Conservation (phyloP, 768 basidiomycete species). For the Boletus coccyginus region DNA sequence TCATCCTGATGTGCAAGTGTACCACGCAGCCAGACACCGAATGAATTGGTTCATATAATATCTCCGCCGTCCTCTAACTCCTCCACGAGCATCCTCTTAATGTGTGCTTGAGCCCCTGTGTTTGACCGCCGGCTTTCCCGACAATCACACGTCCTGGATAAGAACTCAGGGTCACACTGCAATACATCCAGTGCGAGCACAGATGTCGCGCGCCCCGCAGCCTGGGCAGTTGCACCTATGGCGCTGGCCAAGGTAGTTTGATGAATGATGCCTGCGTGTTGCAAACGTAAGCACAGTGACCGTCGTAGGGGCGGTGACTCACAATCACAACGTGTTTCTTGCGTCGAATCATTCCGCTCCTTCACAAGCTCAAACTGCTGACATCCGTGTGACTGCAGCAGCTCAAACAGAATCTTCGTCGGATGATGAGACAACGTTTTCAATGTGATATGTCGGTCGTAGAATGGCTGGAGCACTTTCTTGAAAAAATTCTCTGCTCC, state of each 20-base stretch:
- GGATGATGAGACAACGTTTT: slow-evolving; percentile 76
- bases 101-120: slow-evolving; percentile 39
- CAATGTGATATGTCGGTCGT: slow-evolving; percentile 69
- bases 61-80: slow-evolving; percentile 23
- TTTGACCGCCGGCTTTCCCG: slow-evolving; percentile 35
- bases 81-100: slow-evolving; percentile 28
- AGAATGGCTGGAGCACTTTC: slow-evolving; percentile 71
- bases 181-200: slow-evolving; percentile 66
- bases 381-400: slow-evolving; percentile 71
- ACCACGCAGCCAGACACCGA: background rate
- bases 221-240: slow-evolving; percentile 45
- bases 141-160: slow-evolving; percentile 69
- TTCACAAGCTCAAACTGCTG: slow-evolving; percentile 61
- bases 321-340: slow-evolving; percentile 53
- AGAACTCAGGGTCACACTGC: slow-evolving; percentile 59
- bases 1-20: slow-evolving; percentile 7
- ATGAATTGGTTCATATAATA: slow-evolving; percentile 6
- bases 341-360: slow-evolving; percentile 37
- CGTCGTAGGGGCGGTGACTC: slow-evolving; percentile 17
- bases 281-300: slow-evolving; percentile 16
- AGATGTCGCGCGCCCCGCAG: slow-evolving; percentile 62
- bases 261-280: slow-evolving; percentile 61
- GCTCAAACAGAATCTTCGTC: slow-evolving; percentile 68
- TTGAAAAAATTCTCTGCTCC: slow-evolving; percentile 68
- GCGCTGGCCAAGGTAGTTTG: slow-evolving; percentile 59